These are phyloP conservation scores for Choiromyces venosus DNA, from an alignment of 495 filamentous ascomycete genomes.

Conservation along the genomic window DNA sequence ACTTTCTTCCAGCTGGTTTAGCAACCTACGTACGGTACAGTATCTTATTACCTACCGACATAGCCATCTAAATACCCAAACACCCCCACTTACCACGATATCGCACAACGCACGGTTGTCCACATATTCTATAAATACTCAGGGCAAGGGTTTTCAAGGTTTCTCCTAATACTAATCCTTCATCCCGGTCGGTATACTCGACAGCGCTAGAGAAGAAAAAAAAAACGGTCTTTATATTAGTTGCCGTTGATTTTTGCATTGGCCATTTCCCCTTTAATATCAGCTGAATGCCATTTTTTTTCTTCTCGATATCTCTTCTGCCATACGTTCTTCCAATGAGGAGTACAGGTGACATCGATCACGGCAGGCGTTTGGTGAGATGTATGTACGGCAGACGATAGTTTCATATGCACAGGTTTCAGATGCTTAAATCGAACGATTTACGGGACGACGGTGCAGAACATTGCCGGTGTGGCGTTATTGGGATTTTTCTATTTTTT, in stretches of 20 bases:
- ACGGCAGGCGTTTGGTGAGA: background rate
- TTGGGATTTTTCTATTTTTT: background rate
- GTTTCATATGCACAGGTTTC: background rate
- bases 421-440: background rate
- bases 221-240: background rate
- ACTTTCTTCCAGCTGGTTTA: background rate
- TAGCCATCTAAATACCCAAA: too few relatives aligned
- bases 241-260: background rate
- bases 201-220: background rate
- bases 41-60: too few relatives aligned
- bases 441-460: background rate
- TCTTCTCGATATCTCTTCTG: background rate
- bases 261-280: background rate
- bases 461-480: background rate
- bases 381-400: background rate
- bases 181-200: background rate
- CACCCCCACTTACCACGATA: background rate
- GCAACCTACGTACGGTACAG: too few relatives aligned
- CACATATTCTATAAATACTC: background rate
- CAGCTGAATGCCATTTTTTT: background rate
- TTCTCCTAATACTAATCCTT: background rate
- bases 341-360: background rate
- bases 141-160: background rate
- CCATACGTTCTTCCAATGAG: background rate
- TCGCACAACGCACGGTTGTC: background rate